These are phyloP conservation scores for Fusarium sacchari DNA, from an alignment of 2,329 filamentous ascomycete species.

Conservation along the genomic window DNA sequence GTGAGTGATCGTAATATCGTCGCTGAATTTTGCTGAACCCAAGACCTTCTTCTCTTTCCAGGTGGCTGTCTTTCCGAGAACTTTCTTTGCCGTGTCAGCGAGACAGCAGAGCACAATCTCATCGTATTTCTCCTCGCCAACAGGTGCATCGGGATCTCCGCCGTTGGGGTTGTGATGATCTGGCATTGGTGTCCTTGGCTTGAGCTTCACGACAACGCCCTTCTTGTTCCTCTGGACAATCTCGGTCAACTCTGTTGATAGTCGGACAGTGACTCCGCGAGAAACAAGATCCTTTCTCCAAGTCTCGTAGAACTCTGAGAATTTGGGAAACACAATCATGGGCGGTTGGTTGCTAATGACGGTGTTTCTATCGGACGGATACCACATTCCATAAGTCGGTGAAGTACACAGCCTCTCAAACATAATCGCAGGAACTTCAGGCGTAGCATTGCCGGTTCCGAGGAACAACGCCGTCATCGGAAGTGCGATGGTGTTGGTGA, in stretches of 20 bases:
- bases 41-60: constrained; percentile 31
- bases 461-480: constrained; percentile 26
- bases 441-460: constrained; percentile 23
- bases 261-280: constrained; percentile 11
- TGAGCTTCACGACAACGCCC: constrained; percentile 17
- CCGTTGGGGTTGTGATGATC: constrained; percentile 27
- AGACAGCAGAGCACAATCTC: constrained; percentile 29
- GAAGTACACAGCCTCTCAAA: constrained; percentile 25
- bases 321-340: constrained; percentile 28
- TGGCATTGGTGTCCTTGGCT: constrained; percentile 9
- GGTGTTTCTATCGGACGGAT: constrained; percentile 11
- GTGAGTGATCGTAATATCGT: constrained; percentile 28
- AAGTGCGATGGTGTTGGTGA: constrained; percentile 23
- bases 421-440: constrained; percentile 22
- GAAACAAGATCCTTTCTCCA: constrained; percentile 25
- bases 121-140: constrained; percentile 18
- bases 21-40: constrained; percentile 24
- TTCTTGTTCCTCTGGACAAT: constrained; percentile 21
- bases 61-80: constrained; percentile 18
- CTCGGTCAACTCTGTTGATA: constrained; percentile 16
- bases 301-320: constrained; percentile 18
- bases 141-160: constrained; percentile 16
- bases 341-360: constrained; percentile 24
- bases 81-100: constrained; percentile 21
- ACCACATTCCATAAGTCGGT: constrained; percentile 29